Evolutionary conservation across 371 early-diverging fungal genomes (phyloP).

Genomic region (Apophysomyces elegans): DNA sequence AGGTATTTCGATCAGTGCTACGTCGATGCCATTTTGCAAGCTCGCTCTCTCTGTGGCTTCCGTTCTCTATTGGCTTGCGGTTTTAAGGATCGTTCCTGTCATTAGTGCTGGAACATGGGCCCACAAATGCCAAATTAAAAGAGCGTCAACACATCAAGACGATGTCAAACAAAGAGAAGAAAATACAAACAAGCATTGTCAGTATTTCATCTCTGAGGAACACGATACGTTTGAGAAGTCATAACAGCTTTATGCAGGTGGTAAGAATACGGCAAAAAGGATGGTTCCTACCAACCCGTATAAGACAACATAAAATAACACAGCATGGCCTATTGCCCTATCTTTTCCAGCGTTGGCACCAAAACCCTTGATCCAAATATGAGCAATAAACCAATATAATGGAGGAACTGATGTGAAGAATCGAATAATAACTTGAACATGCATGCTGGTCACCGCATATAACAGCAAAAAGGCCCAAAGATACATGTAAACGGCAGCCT

Average conservation of each 20-base stretch:
- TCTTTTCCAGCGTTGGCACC: slow-evolving; percentile 8
- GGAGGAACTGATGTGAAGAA: slow-evolving; percentile 85
- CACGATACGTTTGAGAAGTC: no score
- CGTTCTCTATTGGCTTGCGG: no score
- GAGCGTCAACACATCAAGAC: no score
- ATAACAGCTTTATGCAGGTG: slow-evolving; percentile 70
- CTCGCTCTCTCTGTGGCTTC: no score
- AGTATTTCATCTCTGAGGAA: no score
- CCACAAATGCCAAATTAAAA: no score
- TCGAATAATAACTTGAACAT: slow-evolving; percentile 89
- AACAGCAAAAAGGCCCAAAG: slow-evolving; percentile 71
- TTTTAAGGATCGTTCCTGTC: no score
- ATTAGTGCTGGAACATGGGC: no score
- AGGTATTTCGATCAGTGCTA: no score
- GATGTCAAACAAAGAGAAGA: no score
- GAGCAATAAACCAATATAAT: slow-evolving; percentile 82
- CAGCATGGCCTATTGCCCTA: slow-evolving; percentile 31
- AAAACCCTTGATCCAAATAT: slow-evolving; percentile 46
- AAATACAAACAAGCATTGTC: no score
- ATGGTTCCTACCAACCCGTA: slow-evolving; percentile 75
- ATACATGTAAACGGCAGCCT: slow-evolving; percentile 55
- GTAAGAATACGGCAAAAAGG: slow-evolving; percentile 82
- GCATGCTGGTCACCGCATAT: slow-evolving; percentile 75
- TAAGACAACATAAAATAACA: slow-evolving; percentile 65
- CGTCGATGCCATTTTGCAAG: no score